phyloP scores from a whole-genome alignment of 345 rosid genomes.

The Eucalyptus curtisii region DNA sequence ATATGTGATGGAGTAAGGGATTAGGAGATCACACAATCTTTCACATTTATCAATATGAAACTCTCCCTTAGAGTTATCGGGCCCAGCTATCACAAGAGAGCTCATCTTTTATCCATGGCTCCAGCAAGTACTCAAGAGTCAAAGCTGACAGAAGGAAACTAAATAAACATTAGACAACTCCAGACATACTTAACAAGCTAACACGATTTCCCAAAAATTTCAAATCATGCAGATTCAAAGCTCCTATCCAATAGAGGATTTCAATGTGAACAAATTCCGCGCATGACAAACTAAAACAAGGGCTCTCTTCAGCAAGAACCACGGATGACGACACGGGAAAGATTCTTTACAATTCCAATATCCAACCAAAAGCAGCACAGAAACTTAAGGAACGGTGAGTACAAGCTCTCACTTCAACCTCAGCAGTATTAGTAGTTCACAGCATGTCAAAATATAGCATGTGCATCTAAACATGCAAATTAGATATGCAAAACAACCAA shows the following conservation, averaged over 20 bases:
- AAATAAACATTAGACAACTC: no score
- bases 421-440: no score
- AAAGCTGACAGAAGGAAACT: rapidly evolving
- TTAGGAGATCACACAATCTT: background rate
- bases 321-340: no score
- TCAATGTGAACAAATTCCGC: no score
- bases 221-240: background rate
- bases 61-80: no score
- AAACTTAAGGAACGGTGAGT: no score
- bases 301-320: background rate
- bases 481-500: no score
- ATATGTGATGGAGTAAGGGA: background rate
- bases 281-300: background rate
- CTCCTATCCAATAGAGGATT: background rate
- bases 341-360: background rate
- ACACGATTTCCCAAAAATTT: background rate
- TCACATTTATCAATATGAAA: background rate
- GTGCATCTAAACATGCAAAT: no score
- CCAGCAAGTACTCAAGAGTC: background rate
- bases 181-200: rapidly evolving
- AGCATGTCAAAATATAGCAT: no score
- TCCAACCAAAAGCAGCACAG: background rate
- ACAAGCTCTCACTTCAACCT: no score
- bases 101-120: background rate
- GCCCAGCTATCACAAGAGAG: background rate